A percentile compares a stretch with the other conserved stretches of the same genome.
These are phyloP conservation scores for Coemansia sp. DNA, from an alignment of 192 early-diverging fungal genomes.

Conservation along the genomic window DNA sequence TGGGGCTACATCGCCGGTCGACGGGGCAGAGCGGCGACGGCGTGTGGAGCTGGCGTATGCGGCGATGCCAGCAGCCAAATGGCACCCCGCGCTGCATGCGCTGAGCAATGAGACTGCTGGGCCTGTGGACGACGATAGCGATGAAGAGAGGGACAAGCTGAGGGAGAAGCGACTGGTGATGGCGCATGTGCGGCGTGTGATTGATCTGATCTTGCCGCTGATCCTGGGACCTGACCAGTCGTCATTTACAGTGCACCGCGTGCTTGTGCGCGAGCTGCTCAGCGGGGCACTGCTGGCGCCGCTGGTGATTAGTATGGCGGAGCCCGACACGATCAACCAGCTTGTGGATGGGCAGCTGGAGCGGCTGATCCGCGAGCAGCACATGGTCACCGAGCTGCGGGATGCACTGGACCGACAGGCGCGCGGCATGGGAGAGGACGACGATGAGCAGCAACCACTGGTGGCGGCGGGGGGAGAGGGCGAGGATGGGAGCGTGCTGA, in stretches of 20 bases:
- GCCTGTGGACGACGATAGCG: background rate
- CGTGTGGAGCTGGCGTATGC: slow-evolving; percentile 34
- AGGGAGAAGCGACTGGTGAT: slow-evolving; percentile 51
- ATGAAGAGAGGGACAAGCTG: background rate
- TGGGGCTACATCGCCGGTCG: slow-evolving; percentile 47
- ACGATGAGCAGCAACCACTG: background rate
- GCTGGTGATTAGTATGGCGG: slow-evolving; percentile 62
- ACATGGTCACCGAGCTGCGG: slow-evolving; percentile 70
- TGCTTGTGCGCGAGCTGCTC: slow-evolving; percentile 75
- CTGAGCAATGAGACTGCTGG: background rate
- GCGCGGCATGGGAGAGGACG: background rate
- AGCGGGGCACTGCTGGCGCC: slow-evolving; percentile 67
- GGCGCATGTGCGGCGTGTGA: slow-evolving; percentile 61
- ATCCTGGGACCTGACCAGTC: slow-evolving; percentile 61
- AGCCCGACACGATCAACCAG: slow-evolving; percentile 88
- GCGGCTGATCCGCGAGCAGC: slow-evolving; percentile 51
- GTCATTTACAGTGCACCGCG: slow-evolving; percentile 56
- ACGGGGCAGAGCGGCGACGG: slow-evolving; percentile 4
- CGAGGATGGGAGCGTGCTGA: slow-evolving; percentile 11
- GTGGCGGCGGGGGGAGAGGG: background rate
- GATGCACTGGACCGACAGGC: slow-evolving; percentile 67
- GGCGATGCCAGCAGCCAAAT: background rate
- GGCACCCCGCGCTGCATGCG: slow-evolving; percentile 10
- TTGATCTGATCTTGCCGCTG: slow-evolving; percentile 63
- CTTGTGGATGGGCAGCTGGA: slow-evolving; percentile 62